Evolutionary conservation across 495 filamentous ascomycete genomes (phyloP), one percentile per base, ranked within the genome.

Genomic region (Ramalina intermedia): DNA sequence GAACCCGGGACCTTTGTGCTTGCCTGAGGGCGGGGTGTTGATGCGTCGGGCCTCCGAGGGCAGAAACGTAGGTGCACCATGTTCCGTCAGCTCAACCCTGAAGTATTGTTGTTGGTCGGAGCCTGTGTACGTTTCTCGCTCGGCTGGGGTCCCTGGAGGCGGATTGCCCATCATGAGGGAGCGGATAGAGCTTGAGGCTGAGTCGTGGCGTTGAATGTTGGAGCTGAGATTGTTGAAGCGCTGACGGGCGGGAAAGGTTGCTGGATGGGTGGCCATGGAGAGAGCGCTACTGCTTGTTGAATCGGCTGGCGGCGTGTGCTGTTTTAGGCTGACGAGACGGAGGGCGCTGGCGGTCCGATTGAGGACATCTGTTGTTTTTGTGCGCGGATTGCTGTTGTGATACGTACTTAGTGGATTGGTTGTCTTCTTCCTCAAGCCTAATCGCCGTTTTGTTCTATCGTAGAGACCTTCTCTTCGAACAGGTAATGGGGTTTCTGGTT

Each of bases 21-120:
- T 57, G 6, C 55, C 53, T 0, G 71, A 65, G 0, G 75, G 75
- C 18, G 75, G 59, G 2, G 59, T 61, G 26, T 33, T 39, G 27
- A 60, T 50, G 20, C 56, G 39, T 29, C 51, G 41, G 27, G 59
- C 59, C 21, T 61, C 59, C 2, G 57, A 59, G 13, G 59, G 59
- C 1, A 61, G 51, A 29, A 58, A 60, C 0, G 37, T 53, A 26
- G 58, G 52, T 1, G 36, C 41, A 27, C 47, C 39, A 1, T 39
- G 46, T 2, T 47, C 49, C 4, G 48, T 46, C 36, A 60, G 18
- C 36, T 52, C 43, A 14, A 53, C 47, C 8, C 49, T 23, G 18
- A 57, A 44, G 27, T 57, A 53, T 23, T 57, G 37, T 9, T 51
- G 27, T 3, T 46, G 26, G 37, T 49, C 52, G 14, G 49, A 35